These are phyloP conservation scores for Fistulinella cinereoalba DNA, from an alignment of 1,284 basidiomycete genomes.

Conservation along the genomic window DNA sequence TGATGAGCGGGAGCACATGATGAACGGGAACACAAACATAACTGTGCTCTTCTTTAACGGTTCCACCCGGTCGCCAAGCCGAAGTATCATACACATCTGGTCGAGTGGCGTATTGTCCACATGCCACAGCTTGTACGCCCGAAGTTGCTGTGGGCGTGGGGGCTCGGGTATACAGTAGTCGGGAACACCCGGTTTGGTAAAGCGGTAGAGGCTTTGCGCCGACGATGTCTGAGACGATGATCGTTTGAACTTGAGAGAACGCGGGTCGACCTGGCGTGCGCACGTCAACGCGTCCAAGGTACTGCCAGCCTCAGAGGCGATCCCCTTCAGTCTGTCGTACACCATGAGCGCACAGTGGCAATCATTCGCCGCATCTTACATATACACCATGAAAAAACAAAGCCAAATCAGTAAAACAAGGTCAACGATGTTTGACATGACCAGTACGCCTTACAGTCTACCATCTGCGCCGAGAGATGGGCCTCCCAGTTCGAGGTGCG, in stretches of 20 bases:
- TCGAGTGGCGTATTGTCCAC: slow-evolving; percentile 39
- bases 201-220: not conserved
- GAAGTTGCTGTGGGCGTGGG: slow-evolving; percentile 45
- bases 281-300: slow-evolving; percentile 31
- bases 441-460: slow-evolving; percentile 43
- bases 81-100: slow-evolving; percentile 44
- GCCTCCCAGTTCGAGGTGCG: slow-evolving; percentile 61
- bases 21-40: slow-evolving; percentile 41
- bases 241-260: slow-evolving; percentile 2
- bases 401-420: not conserved
- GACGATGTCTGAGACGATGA: not conserved
- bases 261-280: slow-evolving; percentile 30
- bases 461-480: slow-evolving; percentile 41
- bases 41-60: slow-evolving; percentile 54
- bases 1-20: not conserved
- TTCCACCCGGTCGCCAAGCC: slow-evolving; percentile 39
- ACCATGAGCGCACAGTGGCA: slow-evolving; percentile 53
- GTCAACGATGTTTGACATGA: not conserved
- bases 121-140: slow-evolving; percentile 61
- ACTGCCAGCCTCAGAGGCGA: slow-evolving; percentile 33
- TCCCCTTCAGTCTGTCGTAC: slow-evolving; percentile 40
- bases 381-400: not conserved
- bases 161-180: slow-evolving; percentile 31
- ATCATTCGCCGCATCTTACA: slow-evolving; percentile 59
- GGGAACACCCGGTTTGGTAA: slow-evolving; percentile 11